Evolutionary conservation across 2,329 filamentous ascomycete genomes (phyloP).

Genomic region (Thelonectria rubi): DNA sequence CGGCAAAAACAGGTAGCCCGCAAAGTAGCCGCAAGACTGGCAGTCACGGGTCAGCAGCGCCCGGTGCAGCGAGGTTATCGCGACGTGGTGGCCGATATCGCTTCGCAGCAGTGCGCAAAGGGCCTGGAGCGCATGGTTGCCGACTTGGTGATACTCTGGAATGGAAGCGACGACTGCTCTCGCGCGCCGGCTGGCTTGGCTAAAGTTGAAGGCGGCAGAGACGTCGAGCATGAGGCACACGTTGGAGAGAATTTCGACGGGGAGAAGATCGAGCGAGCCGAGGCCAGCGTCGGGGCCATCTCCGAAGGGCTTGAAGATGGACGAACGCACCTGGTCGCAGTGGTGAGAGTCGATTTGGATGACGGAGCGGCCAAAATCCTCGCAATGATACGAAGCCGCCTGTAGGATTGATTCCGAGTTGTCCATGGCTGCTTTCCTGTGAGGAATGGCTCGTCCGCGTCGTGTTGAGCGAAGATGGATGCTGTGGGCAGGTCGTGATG

Average conservation of each 20-base stretch:
- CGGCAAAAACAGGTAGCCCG: slow-evolving; percentile 19
- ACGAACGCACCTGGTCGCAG: slow-evolving; percentile 13
- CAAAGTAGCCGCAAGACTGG: slow-evolving; percentile 18
- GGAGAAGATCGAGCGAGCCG: slow-evolving; percentile 20
- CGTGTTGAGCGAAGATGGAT: not conserved
- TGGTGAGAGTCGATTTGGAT: slow-evolving; percentile 18
- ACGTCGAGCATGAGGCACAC: slow-evolving; percentile 26
- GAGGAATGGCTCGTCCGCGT: not conserved
- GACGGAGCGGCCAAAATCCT: slow-evolving; percentile 16
- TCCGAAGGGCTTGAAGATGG: slow-evolving; percentile 21
- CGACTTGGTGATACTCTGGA: slow-evolving; percentile 21
- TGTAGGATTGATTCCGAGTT: slow-evolving; percentile 14
- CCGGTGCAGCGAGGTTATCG: slow-evolving; percentile 17
- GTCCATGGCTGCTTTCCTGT: slow-evolving; percentile 2
- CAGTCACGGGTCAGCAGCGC: slow-evolving; percentile 18
- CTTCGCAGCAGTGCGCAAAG: slow-evolving; percentile 19
- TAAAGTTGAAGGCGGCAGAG: slow-evolving; percentile 19
- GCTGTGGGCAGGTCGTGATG: not conserved
- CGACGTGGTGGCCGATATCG: slow-evolving; percentile 22
- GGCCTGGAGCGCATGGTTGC: slow-evolving; percentile 15
- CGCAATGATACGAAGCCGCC: slow-evolving; percentile 17
- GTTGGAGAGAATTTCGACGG: slow-evolving; percentile 21
- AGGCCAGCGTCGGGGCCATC: slow-evolving; percentile 17
- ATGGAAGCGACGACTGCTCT: slow-evolving; percentile 13
- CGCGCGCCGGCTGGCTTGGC: slow-evolving; percentile 17